Percentiles rank a stretch among this genome's conserved stretches.
These are phyloP conservation scores for Eucalyptus pumila DNA, from an alignment of 345 rosid species.

Conservation along the genomic window DNA sequence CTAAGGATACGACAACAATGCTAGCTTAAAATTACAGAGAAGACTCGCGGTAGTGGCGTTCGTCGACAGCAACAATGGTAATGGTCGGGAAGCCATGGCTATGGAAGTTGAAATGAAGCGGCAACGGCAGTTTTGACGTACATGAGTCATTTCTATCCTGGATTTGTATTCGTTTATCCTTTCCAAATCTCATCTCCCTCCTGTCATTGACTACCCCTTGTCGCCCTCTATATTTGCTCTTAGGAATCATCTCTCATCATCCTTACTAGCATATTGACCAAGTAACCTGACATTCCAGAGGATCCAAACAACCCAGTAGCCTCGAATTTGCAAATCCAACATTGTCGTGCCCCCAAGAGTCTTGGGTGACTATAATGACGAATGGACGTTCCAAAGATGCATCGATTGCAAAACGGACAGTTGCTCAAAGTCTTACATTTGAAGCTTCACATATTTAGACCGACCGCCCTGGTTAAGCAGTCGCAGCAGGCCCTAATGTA, in stretches of 20 bases:
- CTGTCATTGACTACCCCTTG: neutral
- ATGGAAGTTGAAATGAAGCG: neutral
- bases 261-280: neutral
- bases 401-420: neutral
- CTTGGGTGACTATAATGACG: neutral
- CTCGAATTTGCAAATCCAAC: neutral
- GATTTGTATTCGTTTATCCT: neutral
- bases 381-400: neutral
- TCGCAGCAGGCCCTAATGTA: neutral
- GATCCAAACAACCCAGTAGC: neutral
- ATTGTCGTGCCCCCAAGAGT: neutral
- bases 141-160: neutral
- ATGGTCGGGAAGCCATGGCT: neutral
- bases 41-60: neutral
- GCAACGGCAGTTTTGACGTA: neutral
- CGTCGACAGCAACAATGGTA: neutral
- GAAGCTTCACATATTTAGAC: neutral
- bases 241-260: neutral
- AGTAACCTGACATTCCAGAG: neutral
- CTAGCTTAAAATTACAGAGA: neutral
- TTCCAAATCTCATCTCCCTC: neutral
- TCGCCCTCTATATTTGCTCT: neutral
- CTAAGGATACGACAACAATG: neutral
- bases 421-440: neutral
- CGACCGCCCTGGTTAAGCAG: neutral